phyloP scores from a whole-genome alignment of 129 eudicot species.

The Artemisia annua region DNA sequence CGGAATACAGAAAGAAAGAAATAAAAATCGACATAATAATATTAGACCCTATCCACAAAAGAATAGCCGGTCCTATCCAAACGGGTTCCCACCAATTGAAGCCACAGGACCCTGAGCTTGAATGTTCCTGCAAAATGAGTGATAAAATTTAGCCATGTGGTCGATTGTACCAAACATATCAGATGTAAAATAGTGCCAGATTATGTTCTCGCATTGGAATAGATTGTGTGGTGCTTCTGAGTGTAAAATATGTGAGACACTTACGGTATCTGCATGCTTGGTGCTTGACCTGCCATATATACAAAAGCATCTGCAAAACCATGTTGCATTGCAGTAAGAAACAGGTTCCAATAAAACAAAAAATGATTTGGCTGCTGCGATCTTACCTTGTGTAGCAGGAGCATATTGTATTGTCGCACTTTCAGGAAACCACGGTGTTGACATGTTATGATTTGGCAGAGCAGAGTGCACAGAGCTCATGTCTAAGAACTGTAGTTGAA shows the following conservation, averaged over 20 bases:
- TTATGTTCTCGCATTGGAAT: background rate
- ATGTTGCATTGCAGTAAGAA: slow-evolving; percentile 26
- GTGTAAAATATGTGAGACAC: slow-evolving; percentile 25
- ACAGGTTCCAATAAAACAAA: background rate
- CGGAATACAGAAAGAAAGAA: background rate
- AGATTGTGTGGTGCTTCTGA: background rate
- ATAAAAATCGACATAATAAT: slow-evolving; percentile 13
- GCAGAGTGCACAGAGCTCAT: slow-evolving; percentile 77
- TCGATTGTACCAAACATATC: background rate
- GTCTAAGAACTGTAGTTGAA: slow-evolving; percentile 66
- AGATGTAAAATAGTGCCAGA: background rate
- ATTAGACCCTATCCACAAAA: slow-evolving; percentile 17
- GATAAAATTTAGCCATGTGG: background rate
- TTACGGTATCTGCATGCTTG: slow-evolving; percentile 66
- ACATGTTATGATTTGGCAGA: slow-evolving; percentile 51
- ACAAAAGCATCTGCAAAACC: slow-evolving; percentile 57
- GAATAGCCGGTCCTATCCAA: slow-evolving; percentile 49
- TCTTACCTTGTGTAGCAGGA: slow-evolving; percentile 54
- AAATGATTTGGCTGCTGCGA: slow-evolving; percentile 3
- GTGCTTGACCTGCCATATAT: slow-evolving; percentile 51
- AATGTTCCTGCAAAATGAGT: slow-evolving; percentile 57
- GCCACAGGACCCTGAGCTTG: slow-evolving; percentile 72
- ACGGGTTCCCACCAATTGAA: slow-evolving; percentile 83
- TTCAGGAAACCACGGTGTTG: slow-evolving; percentile 68
- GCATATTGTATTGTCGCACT: slow-evolving; percentile 42